Evolutionary conservation across 768 basidiomycete genomes (phyloP).

Genomic region (Cubamyces lactineus): DNA sequence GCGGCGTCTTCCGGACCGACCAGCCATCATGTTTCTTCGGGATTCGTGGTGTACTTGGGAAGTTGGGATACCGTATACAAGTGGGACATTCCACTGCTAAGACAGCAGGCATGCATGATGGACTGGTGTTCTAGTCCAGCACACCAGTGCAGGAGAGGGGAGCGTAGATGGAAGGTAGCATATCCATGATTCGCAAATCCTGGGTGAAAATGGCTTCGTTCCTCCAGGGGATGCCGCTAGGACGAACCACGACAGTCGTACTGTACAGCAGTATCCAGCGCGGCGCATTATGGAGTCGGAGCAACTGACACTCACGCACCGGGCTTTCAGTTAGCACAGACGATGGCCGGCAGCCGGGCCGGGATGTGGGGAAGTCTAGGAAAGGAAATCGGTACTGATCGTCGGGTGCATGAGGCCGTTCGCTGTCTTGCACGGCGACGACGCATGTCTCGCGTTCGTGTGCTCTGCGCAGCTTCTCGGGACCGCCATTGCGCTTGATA

Average conservation of each 20-base stretch:
- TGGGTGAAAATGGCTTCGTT: neutral
- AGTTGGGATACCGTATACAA: constrained; percentile 31
- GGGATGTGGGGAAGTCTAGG: neutral
- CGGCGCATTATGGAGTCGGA: no score
- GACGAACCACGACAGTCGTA: no score
- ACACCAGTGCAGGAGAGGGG: constrained; percentile 15
- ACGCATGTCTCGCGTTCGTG: neutral
- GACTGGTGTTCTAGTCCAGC: constrained; percentile 32
- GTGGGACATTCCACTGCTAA: constrained; percentile 31
- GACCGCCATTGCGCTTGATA: neutral
- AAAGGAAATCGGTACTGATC: constrained; percentile 3
- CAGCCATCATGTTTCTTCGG: constrained; percentile 2
- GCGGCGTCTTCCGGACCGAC: constrained; percentile 6
- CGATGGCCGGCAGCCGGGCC: neutral
- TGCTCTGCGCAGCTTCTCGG: neutral
- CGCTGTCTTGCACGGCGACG: constrained; percentile 16
- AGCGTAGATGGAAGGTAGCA: neutral
- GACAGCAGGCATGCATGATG: constrained; percentile 26
- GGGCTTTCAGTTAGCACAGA: no score
- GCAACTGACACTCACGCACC: no score
- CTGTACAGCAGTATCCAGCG: no score
- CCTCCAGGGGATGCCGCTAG: no score
- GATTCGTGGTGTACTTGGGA: constrained; percentile 13
- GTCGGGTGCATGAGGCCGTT: constrained; percentile 1
- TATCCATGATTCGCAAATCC: neutral